Evolutionary conservation across 2,329 filamentous ascomycete species (phyloP), one percentile per base, ranked within the genome.

Genomic region (Colletotrichum endophyticum): DNA sequence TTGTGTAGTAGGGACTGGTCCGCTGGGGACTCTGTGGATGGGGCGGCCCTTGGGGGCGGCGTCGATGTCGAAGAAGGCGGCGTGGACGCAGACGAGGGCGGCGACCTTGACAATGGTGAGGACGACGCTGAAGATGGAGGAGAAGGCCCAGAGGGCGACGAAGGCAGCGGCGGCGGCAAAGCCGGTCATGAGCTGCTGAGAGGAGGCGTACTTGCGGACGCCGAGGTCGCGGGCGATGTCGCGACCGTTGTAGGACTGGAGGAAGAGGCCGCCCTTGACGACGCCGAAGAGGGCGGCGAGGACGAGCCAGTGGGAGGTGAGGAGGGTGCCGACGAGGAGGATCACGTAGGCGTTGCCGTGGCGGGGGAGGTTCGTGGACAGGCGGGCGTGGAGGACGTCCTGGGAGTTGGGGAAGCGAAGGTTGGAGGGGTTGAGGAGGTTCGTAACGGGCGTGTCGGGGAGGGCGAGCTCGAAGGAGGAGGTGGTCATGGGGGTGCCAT

Each of bases 281-380:
- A 76, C 70, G 66, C 57, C 74, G 59, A 76, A 76, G 39, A 76
- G 32, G 39, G 74, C 64, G 34, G 70, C 70, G 32, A 76, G 64
- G 16, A 76, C 64, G 70, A 76, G 70, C 74, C 74, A 76, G 49
- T 76, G 74, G 12, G 70, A 73, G 9, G 74, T 71, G 57, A 76
- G 57, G 27, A 76, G 59, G 34, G 70, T 76, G 57, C 74, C 74
- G 64, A 76, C 74, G 30, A 76, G 64, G n/a, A 76, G 74, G 64
- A 76, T 73, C 34, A 69, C 62, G 49, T 76, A 76, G 70, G 72
- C 74, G 34, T 74, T 76, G 64, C 74, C 72, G 70, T 76, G 74
- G 64, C 74, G 74, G 32, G 39, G 66, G 9, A 76, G 57, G 64
- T 76, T 76, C 19, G 70, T 62, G 27, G 70, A 44, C 27, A 76